Evolutionary conservation across 768 basidiomycete species (phyloP).

Genomic region (Fomitopsis pulvina): DNA sequence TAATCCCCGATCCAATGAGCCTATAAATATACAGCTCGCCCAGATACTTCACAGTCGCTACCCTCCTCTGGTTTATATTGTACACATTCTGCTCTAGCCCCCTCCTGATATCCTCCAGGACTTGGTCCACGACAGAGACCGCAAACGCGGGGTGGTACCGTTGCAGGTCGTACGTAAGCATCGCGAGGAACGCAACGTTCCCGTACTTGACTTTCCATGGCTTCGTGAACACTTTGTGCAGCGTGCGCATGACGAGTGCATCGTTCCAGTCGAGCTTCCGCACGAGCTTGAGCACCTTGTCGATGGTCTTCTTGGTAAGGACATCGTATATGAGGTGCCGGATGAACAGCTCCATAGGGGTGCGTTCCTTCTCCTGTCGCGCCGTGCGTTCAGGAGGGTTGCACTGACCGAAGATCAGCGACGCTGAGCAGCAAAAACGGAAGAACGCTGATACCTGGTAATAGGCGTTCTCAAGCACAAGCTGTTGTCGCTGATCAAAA

Average conservation of each 20-base stretch:
- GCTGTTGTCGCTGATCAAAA: conserved; percentile 83
- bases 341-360: conserved; percentile 88
- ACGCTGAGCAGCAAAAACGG: too few species aligned
- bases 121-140: conserved; percentile 86
- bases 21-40: conserved; percentile 98
- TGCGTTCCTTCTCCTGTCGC: conserved; percentile 76
- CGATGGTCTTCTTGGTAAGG: conserved; percentile 86
- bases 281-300: conserved; percentile 89
- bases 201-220: conserved; percentile 96
- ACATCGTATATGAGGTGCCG: conserved; percentile 94
- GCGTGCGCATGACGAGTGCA: conserved; percentile 43
- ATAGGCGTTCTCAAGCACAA: conserved; percentile 95
- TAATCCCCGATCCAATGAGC: conserved; percentile 77
- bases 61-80: conserved; percentile 87
- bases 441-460: conserved; percentile 61
- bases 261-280: conserved; percentile 98
- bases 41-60: conserved; percentile 90
- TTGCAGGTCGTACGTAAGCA: conserved; percentile 92
- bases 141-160: conserved; percentile 88
- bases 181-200: conserved; percentile 84
- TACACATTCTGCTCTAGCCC: conserved; percentile 94
- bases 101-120: conserved; percentile 85
- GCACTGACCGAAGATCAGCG: conserved; percentile 48
- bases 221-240: conserved; percentile 92
- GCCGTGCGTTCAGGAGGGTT: conserved; percentile 94